Conservation (phyloP, 331 rosid species). For the Malus hybrid region DNA sequence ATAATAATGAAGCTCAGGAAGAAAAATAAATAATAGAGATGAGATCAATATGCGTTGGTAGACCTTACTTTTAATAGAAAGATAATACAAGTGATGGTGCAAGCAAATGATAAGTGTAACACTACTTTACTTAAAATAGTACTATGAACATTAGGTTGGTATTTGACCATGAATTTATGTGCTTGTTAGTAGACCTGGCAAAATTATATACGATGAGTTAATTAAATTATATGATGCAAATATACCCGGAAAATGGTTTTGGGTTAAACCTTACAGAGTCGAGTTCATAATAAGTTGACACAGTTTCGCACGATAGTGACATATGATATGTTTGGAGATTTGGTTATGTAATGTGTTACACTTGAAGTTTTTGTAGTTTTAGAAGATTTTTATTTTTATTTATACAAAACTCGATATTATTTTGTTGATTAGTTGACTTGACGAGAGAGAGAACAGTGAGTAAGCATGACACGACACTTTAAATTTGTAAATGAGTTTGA, state of each 20-base stretch:
- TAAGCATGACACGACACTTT: neutral
- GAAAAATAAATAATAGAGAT: neutral
- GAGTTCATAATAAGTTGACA: too few species aligned
- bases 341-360: neutral
- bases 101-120: too few species aligned
- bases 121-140: too few species aligned
- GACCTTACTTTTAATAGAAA: too few species aligned
- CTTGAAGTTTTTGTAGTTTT: too few species aligned
- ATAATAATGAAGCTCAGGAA: neutral
- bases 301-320: neutral
- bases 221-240: too few species aligned
- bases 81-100: too few species aligned
- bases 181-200: neutral
- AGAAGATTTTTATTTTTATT: neutral
- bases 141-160: neutral
- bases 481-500: neutral
- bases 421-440: too few species aligned
- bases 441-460: too few species aligned
- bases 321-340: neutral
- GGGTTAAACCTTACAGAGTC: too few species aligned
- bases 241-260: too few species aligned
- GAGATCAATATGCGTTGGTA: fast-evolving
- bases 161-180: neutral
- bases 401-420: neutral
- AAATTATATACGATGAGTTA: too few species aligned